Evolutionary conservation across 148 eudicot species (phyloP).

Genomic region (Rhododendron vialii): DNA sequence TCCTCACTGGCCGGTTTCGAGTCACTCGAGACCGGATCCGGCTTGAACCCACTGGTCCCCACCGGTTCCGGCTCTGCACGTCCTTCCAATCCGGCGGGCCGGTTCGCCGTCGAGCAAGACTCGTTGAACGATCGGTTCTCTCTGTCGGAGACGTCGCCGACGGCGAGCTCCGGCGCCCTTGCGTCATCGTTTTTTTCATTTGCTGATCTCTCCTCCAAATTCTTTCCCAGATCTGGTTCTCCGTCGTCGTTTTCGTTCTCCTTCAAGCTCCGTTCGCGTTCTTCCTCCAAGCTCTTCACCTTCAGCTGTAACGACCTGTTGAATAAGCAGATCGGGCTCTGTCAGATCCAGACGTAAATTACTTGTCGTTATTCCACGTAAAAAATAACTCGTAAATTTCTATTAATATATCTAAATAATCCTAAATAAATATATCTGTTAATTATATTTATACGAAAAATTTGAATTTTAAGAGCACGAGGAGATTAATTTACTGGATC

Average conservation of each 20-base stretch:
- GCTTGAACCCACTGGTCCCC: slow-evolving; percentile 7
- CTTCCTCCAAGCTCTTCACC: slow-evolving; percentile 39
- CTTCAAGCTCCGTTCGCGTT: slow-evolving; percentile 20
- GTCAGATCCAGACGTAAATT: slow-evolving; percentile 19
- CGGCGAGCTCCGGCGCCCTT: not conserved
- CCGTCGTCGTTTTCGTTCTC: slow-evolving; percentile 1
- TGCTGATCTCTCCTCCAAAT: slow-evolving; percentile 18
- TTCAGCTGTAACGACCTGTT: slow-evolving; percentile 35
- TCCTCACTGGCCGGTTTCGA: slow-evolving; percentile 21
- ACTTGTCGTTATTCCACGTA: not conserved
- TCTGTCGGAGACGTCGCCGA: slow-evolving; percentile 14
- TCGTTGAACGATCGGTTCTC: slow-evolving; percentile 34
- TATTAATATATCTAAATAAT: not conserved
- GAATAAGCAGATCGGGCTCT: not conserved
- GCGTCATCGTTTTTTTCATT: slow-evolving; percentile 1
- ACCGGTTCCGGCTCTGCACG: slow-evolving; percentile 9
- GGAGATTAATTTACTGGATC: slow-evolving; percentile 32
- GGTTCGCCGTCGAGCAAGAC: slow-evolving; percentile 34
- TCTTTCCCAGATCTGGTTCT: slow-evolving; percentile 30
- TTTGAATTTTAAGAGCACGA: not conserved
- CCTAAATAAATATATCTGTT: too few species aligned
- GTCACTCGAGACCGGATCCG: slow-evolving; percentile 18
- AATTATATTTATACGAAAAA: not conserved
- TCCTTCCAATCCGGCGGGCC: not conserved
- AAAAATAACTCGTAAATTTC: not conserved